These are phyloP conservation scores for Cercospora berteroae DNA, from an alignment of 2,329 filamentous ascomycete species.

Conservation along the genomic window DNA sequence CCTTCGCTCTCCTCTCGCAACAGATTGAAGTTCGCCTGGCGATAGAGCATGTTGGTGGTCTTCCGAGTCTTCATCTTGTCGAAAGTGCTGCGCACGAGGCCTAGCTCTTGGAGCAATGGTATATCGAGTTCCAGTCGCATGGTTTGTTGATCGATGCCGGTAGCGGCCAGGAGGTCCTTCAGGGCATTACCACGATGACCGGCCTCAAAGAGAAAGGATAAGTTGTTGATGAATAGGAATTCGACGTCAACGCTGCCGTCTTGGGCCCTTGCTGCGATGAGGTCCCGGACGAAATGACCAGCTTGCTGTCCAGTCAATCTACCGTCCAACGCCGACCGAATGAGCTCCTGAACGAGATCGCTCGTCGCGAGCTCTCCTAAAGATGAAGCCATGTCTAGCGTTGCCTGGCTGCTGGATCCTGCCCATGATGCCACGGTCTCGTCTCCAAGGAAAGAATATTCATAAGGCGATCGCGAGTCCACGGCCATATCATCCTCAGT, in stretches of 20 bases:
- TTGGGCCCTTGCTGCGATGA: constrained; percentile 59
- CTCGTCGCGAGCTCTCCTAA: constrained; percentile 68
- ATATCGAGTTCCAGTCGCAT: constrained; percentile 84
- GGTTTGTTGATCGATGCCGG: constrained; percentile 66
- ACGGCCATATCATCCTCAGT: constrained; percentile 7
- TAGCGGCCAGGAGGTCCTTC: constrained; percentile 67
- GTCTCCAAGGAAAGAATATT: constrained; percentile 74
- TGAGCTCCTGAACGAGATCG: constrained; percentile 78
- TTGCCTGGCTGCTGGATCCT: constrained; percentile 61
- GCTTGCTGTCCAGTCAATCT: constrained; percentile 67
- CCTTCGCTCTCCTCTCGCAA: constrained; percentile 94
- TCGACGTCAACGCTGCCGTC: constrained; percentile 46
- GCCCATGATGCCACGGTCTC: constrained; percentile 67
- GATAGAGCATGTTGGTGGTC: constrained; percentile 88
- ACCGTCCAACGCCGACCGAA: constrained; percentile 69
- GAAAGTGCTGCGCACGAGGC: constrained; percentile 83
- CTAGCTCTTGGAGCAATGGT: constrained; percentile 69
- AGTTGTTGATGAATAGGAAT: constrained; percentile 75
- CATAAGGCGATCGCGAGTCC: constrained; percentile 49
- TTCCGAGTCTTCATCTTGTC: constrained; percentile 79
- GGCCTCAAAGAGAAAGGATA: constrained; percentile 74
- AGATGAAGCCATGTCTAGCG: constrained; percentile 64
- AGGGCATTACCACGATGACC: constrained; percentile 61
- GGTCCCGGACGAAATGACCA: constrained; percentile 70
- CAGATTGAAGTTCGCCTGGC: constrained; percentile 95